phyloP scores from a whole-genome alignment of 441 rosid genomes.

The Jatropha multifida region DNA sequence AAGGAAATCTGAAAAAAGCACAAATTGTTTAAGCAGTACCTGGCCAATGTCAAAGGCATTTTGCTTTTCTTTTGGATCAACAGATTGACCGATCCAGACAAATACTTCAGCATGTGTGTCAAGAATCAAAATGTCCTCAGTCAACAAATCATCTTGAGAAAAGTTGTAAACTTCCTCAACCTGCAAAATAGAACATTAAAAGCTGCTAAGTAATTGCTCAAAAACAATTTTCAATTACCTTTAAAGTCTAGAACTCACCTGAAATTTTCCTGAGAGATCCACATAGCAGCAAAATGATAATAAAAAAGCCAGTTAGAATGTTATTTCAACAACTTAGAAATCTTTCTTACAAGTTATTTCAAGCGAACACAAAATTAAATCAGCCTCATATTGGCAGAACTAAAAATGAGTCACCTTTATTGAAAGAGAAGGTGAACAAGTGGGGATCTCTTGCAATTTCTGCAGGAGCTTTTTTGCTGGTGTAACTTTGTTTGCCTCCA shows the following conservation, averaged over 20 bases:
- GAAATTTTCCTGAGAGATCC: conserved; percentile 80
- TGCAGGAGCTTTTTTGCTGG: conserved; percentile 59
- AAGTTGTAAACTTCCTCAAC: conserved; percentile 93
- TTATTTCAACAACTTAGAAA: conserved; percentile 24
- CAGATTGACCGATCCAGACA: conserved; percentile 96
- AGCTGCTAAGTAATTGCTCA: conserved; percentile 19
- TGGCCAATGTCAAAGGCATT: conserved; percentile 88
- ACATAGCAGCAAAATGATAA: conserved; percentile 43
- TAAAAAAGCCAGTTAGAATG: conserved; percentile 46
- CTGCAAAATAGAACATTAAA: conserved; percentile 41
- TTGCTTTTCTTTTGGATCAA: conserved; percentile 86
- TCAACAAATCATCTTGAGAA: conserved; percentile 90
- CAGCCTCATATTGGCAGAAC: not conserved
- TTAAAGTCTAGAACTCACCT: conserved; percentile 57
- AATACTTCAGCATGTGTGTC: conserved; percentile 97
- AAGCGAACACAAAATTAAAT: not conserved
- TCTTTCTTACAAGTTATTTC: not conserved
- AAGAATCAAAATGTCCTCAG: conserved; percentile 88
- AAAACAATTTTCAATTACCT: conserved; percentile 19
- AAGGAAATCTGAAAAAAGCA: not conserved
- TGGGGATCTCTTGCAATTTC: conserved; percentile 88
- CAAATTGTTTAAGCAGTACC: conserved; percentile 43
- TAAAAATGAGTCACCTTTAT: conserved; percentile 52
- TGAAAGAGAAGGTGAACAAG: conserved; percentile 66
- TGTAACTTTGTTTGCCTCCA: conserved; percentile 95